Evolutionary conservation across 2,329 filamentous ascomycete genomes (phyloP).

Genomic region (Coniochaeta prunicola): DNA sequence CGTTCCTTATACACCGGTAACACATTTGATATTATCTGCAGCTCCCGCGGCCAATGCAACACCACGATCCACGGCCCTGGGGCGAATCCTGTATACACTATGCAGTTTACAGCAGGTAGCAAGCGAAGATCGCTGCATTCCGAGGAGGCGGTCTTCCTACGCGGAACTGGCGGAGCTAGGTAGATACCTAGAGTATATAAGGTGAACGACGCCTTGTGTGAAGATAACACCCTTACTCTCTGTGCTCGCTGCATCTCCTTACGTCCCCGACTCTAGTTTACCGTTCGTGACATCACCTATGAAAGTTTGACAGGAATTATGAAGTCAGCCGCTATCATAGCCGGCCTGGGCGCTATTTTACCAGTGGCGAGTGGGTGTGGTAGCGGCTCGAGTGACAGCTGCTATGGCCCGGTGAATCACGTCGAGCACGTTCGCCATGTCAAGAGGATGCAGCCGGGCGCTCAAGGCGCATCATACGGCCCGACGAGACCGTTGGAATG

Average conservation of each 20-base stretch:
- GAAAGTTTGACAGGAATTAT: not conserved
- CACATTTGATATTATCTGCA: not conserved
- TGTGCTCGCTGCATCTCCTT: not conserved
- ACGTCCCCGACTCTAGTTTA: not conserved
- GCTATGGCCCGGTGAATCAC: not conserved
- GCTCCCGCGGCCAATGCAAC: not conserved
- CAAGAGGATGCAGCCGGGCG: constrained; percentile 41
- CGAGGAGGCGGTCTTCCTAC: not conserved
- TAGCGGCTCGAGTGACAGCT: not conserved
- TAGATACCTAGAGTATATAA: not conserved
- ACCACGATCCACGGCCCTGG: not conserved
- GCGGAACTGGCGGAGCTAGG: no score
- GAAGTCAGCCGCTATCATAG: not conserved
- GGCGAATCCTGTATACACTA: not conserved
- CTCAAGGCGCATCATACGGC: constrained; percentile 31
- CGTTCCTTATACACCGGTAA: not conserved
- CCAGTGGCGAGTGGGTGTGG: not conserved
- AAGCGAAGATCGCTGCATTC: not conserved
- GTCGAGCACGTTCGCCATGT: constrained; percentile 30
- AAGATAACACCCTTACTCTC: not conserved
- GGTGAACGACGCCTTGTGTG: not conserved
- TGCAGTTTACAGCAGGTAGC: constrained; percentile 1
- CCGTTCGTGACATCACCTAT: not conserved
- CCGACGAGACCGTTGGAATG: constrained; percentile 44
- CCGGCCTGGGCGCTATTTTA: not conserved